Conservation (phyloP, 345 rosid species). For the Gossypium raimondii region DNA sequence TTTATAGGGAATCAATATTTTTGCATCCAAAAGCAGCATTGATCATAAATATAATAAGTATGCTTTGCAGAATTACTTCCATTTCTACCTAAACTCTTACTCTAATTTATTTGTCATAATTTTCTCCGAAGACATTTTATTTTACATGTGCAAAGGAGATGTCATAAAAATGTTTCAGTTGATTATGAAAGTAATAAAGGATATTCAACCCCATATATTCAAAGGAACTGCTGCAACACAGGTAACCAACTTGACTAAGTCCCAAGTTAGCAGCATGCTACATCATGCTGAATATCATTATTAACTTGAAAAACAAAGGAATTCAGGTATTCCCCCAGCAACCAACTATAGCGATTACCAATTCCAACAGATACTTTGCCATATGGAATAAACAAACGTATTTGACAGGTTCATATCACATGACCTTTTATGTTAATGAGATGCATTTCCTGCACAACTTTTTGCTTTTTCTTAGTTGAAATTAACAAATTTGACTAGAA, state of each 20-base stretch:
- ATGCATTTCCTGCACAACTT: neutral
- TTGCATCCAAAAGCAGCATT: constrained; percentile 6
- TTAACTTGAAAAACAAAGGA: neutral
- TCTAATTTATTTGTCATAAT: neutral
- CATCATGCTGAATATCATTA: neutral
- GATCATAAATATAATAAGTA: neutral
- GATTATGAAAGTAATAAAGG: neutral
- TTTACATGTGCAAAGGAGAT: neutral
- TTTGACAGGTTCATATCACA: neutral
- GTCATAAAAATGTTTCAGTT: neutral
- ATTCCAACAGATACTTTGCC: neutral
- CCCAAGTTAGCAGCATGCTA: neutral
- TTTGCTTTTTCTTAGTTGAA: constrained; percentile 10
- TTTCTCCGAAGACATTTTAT: neutral
- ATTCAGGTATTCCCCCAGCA: neutral
- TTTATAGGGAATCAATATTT: constrained; percentile 2
- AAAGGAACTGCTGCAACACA: neutral
- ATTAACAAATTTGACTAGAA: constrained; percentile 10
- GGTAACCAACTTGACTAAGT: neutral
- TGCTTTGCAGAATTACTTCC: neutral
- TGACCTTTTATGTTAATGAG: neutral
- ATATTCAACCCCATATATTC: neutral
- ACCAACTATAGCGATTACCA: neutral
- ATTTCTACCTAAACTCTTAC: neutral
- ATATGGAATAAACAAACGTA: neutral